Base-by-base conservation (phyloP, 2,329 filamentous ascomycete species). In the Hypocrella siamensis region DNA sequence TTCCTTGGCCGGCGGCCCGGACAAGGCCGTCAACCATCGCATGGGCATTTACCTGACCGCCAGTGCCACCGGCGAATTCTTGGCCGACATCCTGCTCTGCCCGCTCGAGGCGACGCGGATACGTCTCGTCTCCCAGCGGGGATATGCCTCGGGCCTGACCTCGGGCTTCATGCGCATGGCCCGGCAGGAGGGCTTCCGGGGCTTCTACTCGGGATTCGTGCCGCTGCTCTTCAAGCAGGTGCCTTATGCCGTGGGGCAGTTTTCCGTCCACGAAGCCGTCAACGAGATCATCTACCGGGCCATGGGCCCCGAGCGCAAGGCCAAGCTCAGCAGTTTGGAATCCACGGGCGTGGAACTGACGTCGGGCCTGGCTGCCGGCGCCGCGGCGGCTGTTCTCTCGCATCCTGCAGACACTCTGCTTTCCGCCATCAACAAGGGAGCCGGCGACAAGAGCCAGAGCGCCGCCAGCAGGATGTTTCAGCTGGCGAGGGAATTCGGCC, bases 181-280 rank as follows among this genome's bases (percentile, higher is more conserved):
- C 30, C 74, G 72, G 51, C 75, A 73, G 46, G 82, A 90, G 57
- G 81, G 83, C 49, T 36, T 86, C 37, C 71, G 69, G 44, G 85
- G 81, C 38, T 88, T 93, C 63, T 93, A 93, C 68, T 84, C 81
- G 40, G 85, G 85, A 42, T 92, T 93, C 59, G 79, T 85, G 32
- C 82, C 82, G 18, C 75, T 88, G 45, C 67, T 85, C 41, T 84
- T 82, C 61, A 86, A 88, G 61, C 82, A 90, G 68, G 78, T 93
- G 34, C 85, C 85, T 14, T 93, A 92, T 63, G 92, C 85, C 43
- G 84, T 93, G 60, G 75, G 83, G 54, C 92, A 93, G 65, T 93
- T 93, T 65, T 82, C 86, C 44, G 84, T 88, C 34, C 90, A 83
- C 66, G 85, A 93, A 63, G 88, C 82, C 48, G 82, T 79, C 45